Base-by-base conservation (phyloP, 1,284 basidiomycete genomes). In the Irpex rosettiformis region DNA sequence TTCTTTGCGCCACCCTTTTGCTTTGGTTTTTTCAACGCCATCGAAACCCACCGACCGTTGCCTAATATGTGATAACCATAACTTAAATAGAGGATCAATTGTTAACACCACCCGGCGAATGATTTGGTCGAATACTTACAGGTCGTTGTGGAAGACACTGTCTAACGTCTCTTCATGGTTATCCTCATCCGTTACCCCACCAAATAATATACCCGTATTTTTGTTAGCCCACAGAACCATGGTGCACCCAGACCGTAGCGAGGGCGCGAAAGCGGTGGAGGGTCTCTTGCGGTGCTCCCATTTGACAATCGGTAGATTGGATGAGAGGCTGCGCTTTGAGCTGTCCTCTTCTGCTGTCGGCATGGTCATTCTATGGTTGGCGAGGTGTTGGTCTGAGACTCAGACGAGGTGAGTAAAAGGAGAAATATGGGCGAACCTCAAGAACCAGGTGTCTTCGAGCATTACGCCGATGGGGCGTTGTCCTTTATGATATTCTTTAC, bases 141-240 rank as follows among this genome's bases (percentile, higher is more conserved):
- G 63, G 66, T 94, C 93, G 62, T 93, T 93, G 77, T 89, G 91
- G 69, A 95, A 95, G 1, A 88, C 79, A 63, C 89, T 92, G 61
- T 94, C 89, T 65, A 98, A 73, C 1, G 84, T 88, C 69, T 97
- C 95, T 70, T 97, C 95, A 59, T 84, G 83, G 27, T 81, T 86
- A 67, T 97, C 95, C 61, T 94, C 90, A 66, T 98, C 95, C 4
- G 88, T 89, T 0, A 97, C 95, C 4, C 95, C 95, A 11, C 94
- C 95, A 67, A 97, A 98, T 54, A 96, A 73, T 1, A 97, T 78
- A 1, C 93, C 94, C 67, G 85, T 89, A 25, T 76, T 79, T 64
- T 81, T 85, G 11, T 80, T 71, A 10, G 74, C 65, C 94, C 93
- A 96, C 0, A 89, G 70, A 0, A 89, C 76, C 93, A 95, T 95